Evolutionary conservation across 2,329 filamentous ascomycete species (phyloP).

Genomic region (Ophiocordyceps camponoti-floridani): DNA sequence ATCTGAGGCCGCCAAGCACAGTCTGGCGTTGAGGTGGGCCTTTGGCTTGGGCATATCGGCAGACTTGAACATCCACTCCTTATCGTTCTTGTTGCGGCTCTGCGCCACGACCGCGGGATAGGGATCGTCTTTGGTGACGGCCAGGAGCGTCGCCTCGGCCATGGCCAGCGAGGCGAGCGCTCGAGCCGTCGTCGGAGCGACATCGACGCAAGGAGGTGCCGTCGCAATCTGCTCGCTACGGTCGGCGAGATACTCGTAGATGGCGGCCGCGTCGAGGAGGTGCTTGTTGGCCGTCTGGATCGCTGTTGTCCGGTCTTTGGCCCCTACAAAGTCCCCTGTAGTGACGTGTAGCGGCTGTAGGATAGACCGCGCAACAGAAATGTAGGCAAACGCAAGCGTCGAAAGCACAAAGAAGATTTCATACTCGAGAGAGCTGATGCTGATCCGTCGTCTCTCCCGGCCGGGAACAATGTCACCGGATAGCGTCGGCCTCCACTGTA

Average conservation of each 20-base stretch:
- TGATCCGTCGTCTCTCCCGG: constrained; percentile 47
- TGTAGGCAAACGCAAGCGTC: constrained; percentile 58
- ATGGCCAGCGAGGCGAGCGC: constrained; percentile 50
- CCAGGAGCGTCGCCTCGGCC: constrained; percentile 77
- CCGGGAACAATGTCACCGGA: constrained; percentile 44
- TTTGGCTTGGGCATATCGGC: constrained; percentile 79
- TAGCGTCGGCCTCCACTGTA: constrained; percentile 77
- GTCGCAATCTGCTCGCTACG: constrained; percentile 27
- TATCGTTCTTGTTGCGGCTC: constrained; percentile 63
- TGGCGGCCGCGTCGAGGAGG: constrained; percentile 59
- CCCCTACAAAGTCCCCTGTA: constrained; percentile 37
- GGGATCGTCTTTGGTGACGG: constrained; percentile 85
- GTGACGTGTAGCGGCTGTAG: constrained; percentile 58
- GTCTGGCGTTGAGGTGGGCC: constrained; percentile 68
- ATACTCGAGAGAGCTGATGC: constrained; percentile 57
- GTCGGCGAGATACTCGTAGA: constrained; percentile 54
- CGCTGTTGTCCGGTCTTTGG: constrained; percentile 49
- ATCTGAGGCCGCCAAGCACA: constrained; percentile 77
- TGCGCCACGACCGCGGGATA: constrained; percentile 73
- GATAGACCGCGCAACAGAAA: constrained; percentile 51
- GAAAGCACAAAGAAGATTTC: constrained; percentile 68
- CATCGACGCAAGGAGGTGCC: constrained; percentile 30
- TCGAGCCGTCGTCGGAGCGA: constrained; percentile 31
- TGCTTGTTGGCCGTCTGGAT: constrained; percentile 60
- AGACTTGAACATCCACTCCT: constrained; percentile 91